Base-by-base conservation (phyloP, 2,329 filamentous ascomycete genomes). In the Sporothrix sp. region DNA sequence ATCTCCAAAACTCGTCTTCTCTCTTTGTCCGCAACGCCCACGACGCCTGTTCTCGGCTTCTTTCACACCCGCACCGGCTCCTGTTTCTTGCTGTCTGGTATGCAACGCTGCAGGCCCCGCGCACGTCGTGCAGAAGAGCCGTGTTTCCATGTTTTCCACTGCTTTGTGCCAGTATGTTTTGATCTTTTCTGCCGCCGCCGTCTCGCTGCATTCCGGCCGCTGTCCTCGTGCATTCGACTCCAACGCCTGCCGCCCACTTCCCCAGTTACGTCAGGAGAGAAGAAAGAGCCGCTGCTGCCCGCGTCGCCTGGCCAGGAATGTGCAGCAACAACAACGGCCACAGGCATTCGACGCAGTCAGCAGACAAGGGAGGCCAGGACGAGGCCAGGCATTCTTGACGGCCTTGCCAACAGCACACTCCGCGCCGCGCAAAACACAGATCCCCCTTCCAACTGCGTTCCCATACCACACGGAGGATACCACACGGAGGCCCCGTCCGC, bases 71-170 rank as follows among this genome's bases (percentile, higher is more conserved):
- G 21, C 23, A 30, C 38, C 16, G 13, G 14, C 21, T 37, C 44
- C 20, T 47, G 32, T 33, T 36, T 16, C 16, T 18, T 18, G 7
- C n/a, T n/a, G n/a, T 38, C 45, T 48, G 45, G 45, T 48, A 48
- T 48, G 45, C 45, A 48, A 28, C 28, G 14, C 30, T 30, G 20
- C 28, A 30, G 27, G 23, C 35, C 35, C 33, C 45, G 45, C 35
- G 16, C 45, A n/a, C 32, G 16, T 38, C 23, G 23, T 38, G 45
- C 32, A n/a, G 45, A 48, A 21, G 35, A 30, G 1, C 16, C 35
- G 10, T 45, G 43, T 25, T 28, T 30, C 27, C 21, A 27, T 16
- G 18, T n/a, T 27, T 36, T 16, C 8, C 3, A 16, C 23, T 30
- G 3, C 28, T 43, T 43, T 43, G 38, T 28, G 25, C 25, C 43